Evolutionary conservation across 805 yeast genomes (phyloP).

Genomic region (Zygotorulaspora florentina): DNA sequence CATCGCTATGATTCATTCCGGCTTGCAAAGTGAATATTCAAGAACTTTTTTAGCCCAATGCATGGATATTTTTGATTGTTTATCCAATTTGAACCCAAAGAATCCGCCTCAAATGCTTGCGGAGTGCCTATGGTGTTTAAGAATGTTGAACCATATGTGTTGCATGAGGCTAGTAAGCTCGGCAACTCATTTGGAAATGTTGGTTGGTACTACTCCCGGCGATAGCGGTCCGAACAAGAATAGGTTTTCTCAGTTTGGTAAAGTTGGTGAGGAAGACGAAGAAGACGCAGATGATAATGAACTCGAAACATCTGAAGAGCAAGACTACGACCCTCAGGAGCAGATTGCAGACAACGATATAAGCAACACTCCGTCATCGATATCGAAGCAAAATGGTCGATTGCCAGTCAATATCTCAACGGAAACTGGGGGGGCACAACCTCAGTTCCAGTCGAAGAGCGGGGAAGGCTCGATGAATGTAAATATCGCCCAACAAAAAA

Average conservation of each 20-base stretch:
- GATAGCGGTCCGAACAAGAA: slow-evolving; percentile 47
- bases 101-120: slow-evolving; percentile 45
- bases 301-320: neutral
- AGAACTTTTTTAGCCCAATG: slow-evolving; percentile 14
- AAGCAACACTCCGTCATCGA: neutral
- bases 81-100: slow-evolving; percentile 31
- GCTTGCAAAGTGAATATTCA: slow-evolving; percentile 26
- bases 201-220: slow-evolving; percentile 52
- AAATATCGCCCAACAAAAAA: no score
- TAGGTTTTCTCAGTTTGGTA: slow-evolving; percentile 46
- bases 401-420: no score
- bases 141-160: slow-evolving; percentile 50
- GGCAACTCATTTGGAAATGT: slow-evolving; percentile 33
- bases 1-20: slow-evolving; percentile 42
- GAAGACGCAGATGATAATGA: neutral
- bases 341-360: slow-evolving; percentile 5
- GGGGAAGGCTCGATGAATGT: no score
- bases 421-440: no score
- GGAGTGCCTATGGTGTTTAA: slow-evolving; percentile 61
- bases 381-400: no score
- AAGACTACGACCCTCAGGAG: neutral
- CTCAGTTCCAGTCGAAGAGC: no score
- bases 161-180: slow-evolving; percentile 44
- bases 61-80: slow-evolving; percentile 22
- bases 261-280: slow-evolving; percentile 27